Evolutionary conservation across 2,329 filamentous ascomycete genomes (phyloP).

Genomic region (Dendryphion nanum): DNA sequence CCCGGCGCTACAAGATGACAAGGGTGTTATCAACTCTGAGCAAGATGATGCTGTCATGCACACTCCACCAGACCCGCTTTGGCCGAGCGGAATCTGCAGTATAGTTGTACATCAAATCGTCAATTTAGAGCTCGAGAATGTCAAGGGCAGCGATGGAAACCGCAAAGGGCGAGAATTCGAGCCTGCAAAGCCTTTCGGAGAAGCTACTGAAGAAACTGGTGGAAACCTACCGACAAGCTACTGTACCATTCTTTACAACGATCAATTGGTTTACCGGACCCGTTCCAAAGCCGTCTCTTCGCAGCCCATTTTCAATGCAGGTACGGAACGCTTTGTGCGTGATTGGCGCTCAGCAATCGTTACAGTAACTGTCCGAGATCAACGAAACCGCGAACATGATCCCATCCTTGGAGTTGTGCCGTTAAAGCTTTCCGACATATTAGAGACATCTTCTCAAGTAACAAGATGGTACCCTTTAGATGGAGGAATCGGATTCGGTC

Average conservation of each 20-base stretch:
- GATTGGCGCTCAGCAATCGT: constrained; percentile 89
- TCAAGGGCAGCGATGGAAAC: constrained; percentile 80
- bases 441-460: constrained; percentile 81
- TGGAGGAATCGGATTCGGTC: constrained; percentile 86
- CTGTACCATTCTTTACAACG: constrained; percentile 88
- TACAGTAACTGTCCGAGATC: constrained; percentile 85
- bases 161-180: constrained; percentile 84
- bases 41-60: constrained; percentile 82
- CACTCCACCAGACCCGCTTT: constrained; percentile 92
- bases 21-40: constrained; percentile 69
- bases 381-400: constrained; percentile 87
- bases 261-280: constrained; percentile 89
- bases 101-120: constrained; percentile 92
- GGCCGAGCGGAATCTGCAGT: constrained; percentile 87
- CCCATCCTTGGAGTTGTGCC: constrained; percentile 91
- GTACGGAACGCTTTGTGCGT: constrained; percentile 86
- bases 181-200: constrained; percentile 79
- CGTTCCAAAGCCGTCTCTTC: constrained; percentile 89
- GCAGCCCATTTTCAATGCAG: constrained; percentile 95
- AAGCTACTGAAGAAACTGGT: constrained; percentile 80
- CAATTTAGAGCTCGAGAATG: constrained; percentile 86
- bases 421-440: constrained; percentile 80
- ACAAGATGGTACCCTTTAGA: constrained; percentile 96
- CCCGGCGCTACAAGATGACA: constrained; percentile 81
- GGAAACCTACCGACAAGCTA: constrained; percentile 84